Percentiles rank a stretch among this genome's conserved stretches.
These are phyloP conservation scores for Candida peoriensis DNA, from an alignment of 805 yeast genomes.

Conservation along the genomic window DNA sequence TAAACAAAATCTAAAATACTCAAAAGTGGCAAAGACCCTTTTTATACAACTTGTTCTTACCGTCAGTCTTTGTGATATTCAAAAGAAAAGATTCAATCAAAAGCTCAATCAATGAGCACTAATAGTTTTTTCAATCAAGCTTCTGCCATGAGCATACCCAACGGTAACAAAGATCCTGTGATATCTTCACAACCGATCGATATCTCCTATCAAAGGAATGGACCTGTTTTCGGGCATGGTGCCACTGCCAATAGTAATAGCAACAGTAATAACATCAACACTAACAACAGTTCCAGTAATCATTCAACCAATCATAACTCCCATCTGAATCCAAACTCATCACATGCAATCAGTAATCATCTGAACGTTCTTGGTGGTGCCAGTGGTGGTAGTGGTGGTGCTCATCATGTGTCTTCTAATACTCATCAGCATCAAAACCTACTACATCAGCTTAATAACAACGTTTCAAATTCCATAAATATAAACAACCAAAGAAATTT, in stretches of 20 bases:
- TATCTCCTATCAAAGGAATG: conserved; percentile 30
- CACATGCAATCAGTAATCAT: too few relatives aligned
- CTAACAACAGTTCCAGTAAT: too few relatives aligned
- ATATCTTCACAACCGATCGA: conserved; percentile 37
- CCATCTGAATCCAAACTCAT: conserved; percentile 11
- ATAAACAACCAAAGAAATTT: conserved; percentile 38
- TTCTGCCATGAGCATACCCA: conserved; percentile 29
- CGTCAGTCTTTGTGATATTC: too few relatives aligned
- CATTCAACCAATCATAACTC: too few relatives aligned
- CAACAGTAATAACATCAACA: conserved; percentile 7
- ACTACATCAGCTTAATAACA: conserved; percentile 5
- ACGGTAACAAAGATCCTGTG: conserved; percentile 12
- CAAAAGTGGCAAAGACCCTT: too few relatives aligned
- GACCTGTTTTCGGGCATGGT: conserved; percentile 18
- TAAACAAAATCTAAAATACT: too few relatives aligned
- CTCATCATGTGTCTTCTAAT: conserved; percentile 2
- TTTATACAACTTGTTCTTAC: too few relatives aligned
- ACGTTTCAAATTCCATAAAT: conserved; percentile 19
- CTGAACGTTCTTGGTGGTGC: too few relatives aligned
- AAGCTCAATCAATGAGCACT: conserved; percentile 10
- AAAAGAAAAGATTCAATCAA: too few relatives aligned
- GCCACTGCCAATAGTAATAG: conserved; percentile 11
- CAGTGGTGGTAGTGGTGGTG: too few relatives aligned
- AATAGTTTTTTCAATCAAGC: conserved; percentile 21
- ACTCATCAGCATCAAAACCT: conserved; percentile 1